These are phyloP conservation scores for Byssoonygena ceratinophila DNA, from an alignment of 2,329 filamentous ascomycete species.

Conservation along the genomic window DNA sequence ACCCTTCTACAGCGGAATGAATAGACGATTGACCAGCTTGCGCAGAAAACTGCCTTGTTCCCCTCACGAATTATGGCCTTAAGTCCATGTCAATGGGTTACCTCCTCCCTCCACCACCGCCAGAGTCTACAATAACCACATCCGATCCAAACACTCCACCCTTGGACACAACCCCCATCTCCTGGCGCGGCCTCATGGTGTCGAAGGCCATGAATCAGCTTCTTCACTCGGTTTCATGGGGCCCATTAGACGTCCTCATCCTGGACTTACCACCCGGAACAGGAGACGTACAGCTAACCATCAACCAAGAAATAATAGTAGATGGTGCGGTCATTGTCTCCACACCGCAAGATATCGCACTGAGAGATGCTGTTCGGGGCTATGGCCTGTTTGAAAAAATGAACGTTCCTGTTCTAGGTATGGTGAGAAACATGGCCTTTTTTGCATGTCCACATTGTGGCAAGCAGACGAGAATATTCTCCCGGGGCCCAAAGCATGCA, in stretches of 20 bases:
- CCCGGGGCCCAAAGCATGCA: conserved; percentile 29
- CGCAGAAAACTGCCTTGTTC: conserved; percentile 53
- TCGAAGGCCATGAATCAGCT: conserved; percentile 95
- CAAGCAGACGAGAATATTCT: conserved; percentile 65
- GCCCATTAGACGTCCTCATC: conserved; percentile 73
- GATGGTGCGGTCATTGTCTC: conserved; percentile 78
- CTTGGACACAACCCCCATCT: conserved; percentile 58
- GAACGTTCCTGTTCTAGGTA: conserved; percentile 63
- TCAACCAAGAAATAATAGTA: conserved; percentile 84
- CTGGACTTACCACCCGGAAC: conserved; percentile 89
- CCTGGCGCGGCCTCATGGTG: conserved; percentile 94
- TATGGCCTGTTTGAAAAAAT: conserved; percentile 89
- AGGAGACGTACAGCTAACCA: conserved; percentile 91
- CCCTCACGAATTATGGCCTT: conserved; percentile 85
- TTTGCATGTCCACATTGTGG: conserved; percentile 72
- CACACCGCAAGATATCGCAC: conserved; percentile 83
- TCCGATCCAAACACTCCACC: conserved; percentile 23
- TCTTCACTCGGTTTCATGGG: conserved; percentile 91
- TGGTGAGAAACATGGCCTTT: conserved; percentile 86
- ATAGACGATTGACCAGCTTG: not conserved
- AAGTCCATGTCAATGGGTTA: conserved; percentile 99
- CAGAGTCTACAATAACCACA: conserved; percentile 42
- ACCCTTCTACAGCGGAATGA: not conserved
- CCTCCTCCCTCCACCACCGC: conserved; percentile 47
- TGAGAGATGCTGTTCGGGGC: conserved; percentile 84